Percentiles rank a stretch among this genome's conserved stretches.
phyloP scores from a whole-genome alignment of 148 eudicot species.

The Nepenthes gracilis region DNA sequence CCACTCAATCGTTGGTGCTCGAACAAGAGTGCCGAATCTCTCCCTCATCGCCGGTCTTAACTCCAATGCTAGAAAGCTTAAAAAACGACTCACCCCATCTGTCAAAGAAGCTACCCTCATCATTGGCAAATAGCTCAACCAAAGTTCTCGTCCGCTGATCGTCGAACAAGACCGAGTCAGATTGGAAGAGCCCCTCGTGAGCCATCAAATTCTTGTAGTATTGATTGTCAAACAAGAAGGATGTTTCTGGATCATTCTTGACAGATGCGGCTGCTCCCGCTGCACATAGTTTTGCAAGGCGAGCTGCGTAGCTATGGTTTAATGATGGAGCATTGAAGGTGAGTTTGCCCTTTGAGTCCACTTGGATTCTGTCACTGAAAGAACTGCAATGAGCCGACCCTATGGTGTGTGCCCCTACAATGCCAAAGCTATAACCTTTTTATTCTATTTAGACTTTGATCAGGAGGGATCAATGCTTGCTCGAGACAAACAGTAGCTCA shows the following conservation, averaged over 20 bases:
- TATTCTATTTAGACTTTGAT: no score
- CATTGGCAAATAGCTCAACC: conserved; percentile 37
- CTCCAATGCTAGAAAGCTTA: conserved; percentile 34
- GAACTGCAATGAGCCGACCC: conserved; percentile 60
- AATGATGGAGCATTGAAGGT: conserved; percentile 41
- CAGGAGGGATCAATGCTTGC: no score
- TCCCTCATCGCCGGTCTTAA: conserved; percentile 37
- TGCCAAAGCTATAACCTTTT: neutral
- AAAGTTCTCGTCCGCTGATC: conserved; percentile 31
- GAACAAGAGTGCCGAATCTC: conserved; percentile 53
- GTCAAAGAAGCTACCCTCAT: conserved; percentile 25
- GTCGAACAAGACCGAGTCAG: conserved; percentile 38
- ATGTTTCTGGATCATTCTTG: conserved; percentile 41
- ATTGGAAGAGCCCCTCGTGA: conserved; percentile 48
- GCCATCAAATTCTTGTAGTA: conserved; percentile 41
- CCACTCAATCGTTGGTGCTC: no score
- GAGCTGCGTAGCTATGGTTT: conserved; percentile 33
- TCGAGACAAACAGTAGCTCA: no score
- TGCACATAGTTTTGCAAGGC: conserved; percentile 34
- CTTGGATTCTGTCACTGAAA: conserved; percentile 41
- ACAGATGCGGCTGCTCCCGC: conserved; percentile 17
- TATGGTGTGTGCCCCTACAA: conserved; percentile 75
- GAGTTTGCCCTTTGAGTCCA: conserved; percentile 35
- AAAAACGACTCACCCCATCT: conserved; percentile 45
- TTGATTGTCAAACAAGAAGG: conserved; percentile 41